Percentiles rank a stretch among this genome's conserved stretches.
These are phyloP conservation scores for Achlya hypogyna DNA, from an alignment of 352 stramenopile genomes.

Conservation along the genomic window DNA sequence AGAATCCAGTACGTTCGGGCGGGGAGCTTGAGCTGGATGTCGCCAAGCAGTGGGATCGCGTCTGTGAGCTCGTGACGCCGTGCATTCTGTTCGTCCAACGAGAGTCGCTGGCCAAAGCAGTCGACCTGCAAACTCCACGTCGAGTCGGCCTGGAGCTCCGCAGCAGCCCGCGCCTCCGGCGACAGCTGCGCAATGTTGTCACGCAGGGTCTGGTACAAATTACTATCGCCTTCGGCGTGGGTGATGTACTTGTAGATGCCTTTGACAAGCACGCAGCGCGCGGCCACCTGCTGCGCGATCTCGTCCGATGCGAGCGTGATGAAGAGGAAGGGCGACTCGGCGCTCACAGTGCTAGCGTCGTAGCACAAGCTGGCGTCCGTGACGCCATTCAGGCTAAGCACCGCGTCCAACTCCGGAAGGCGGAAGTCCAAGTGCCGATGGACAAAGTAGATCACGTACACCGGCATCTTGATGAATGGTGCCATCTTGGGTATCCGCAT, in stretches of 20 bases:
- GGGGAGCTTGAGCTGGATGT: constrained; percentile 24
- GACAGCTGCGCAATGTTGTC: not conserved
- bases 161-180: not conserved
- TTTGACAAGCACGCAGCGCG: constrained; percentile 24
- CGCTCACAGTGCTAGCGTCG: not conserved
- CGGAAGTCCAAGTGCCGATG: constrained; percentile 23
- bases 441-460: constrained; percentile 22
- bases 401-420: constrained; percentile 24
- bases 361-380: constrained; percentile 5
- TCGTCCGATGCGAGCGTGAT: constrained; percentile 22
- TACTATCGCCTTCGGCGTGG: not conserved
- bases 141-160: not conserved
- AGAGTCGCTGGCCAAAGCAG: constrained; percentile 23
- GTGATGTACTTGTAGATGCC: constrained; percentile 22
- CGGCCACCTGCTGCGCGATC: constrained; percentile 20
- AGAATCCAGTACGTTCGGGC: constrained; percentile 14
- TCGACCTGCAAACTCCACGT: constrained; percentile 24
- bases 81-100: constrained; percentile 14
- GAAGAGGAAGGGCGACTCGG: constrained; percentile 23
- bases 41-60: constrained; percentile 8
- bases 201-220: not conserved
- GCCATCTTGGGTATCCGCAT: not conserved
- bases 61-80: constrained; percentile 9
- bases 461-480: constrained; percentile 1
- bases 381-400: constrained; percentile 16